phyloP scores from a whole-genome alignment of 495 filamentous ascomycete species.

The Trichoderma asperelloides region DNA sequence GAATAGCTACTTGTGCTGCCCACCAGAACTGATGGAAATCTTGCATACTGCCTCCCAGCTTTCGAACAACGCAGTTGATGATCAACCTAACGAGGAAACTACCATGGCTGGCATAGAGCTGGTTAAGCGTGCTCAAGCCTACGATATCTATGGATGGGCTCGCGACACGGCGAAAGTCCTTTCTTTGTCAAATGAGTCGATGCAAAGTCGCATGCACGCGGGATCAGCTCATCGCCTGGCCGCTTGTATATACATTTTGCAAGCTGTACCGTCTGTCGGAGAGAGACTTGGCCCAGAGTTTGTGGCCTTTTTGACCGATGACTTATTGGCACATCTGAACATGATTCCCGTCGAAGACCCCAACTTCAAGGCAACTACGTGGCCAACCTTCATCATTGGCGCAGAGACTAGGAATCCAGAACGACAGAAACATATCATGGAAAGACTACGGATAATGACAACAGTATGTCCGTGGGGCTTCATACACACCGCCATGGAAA shows the following conservation, averaged over 20 bases:
- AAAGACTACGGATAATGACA: slow-evolving; percentile 28
- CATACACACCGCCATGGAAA: slow-evolving; percentile 32
- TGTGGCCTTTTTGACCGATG: slow-evolving; percentile 22
- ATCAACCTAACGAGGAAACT: slow-evolving; percentile 1
- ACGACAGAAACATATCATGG: slow-evolving; percentile 24
- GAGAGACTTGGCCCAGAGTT: slow-evolving; percentile 15
- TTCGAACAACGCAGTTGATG: slow-evolving; percentile 12
- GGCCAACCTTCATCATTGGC: slow-evolving; percentile 50
- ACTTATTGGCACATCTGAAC: slow-evolving; percentile 35
- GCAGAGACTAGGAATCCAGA: slow-evolving; percentile 32
- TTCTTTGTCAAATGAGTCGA: slow-evolving; percentile 17
- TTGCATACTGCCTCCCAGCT: slow-evolving; percentile 28
- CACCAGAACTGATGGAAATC: slow-evolving; percentile 28
- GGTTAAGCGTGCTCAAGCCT: slow-evolving; percentile 20
- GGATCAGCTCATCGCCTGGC: slow-evolving; percentile 37
- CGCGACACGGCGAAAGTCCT: slow-evolving; percentile 21
- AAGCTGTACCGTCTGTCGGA: slow-evolving; percentile 19
- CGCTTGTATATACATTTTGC: slow-evolving; percentile 29
- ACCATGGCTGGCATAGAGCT: slow-evolving; percentile 13
- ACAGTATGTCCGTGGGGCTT: slow-evolving; percentile 38
- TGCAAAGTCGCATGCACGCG: slow-evolving; percentile 31
- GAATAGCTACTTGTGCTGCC: slow-evolving; percentile 39
- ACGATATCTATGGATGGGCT: slow-evolving; percentile 31
- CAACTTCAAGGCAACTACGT: slow-evolving; percentile 47
- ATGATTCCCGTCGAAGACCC: slow-evolving; percentile 34